These are phyloP conservation scores for Aspergillus oerlinghausenensis DNA, from an alignment of 2,329 filamentous ascomycete genomes.

Conservation along the genomic window DNA sequence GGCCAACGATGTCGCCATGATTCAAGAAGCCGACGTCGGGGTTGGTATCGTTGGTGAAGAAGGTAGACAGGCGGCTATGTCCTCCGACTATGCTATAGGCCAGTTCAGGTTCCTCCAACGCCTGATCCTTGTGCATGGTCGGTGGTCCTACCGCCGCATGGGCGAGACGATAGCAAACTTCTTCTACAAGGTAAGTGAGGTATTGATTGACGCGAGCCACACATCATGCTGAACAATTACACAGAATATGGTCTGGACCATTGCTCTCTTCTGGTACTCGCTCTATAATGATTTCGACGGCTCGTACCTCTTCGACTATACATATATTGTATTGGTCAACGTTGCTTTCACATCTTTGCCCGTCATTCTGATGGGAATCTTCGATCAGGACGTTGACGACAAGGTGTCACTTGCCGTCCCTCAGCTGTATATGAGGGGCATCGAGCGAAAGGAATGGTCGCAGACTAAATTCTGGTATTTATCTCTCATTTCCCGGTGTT, in stretches of 20 bases:
- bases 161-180: slow-evolving; percentile 96
- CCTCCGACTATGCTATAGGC: slow-evolving; percentile 89
- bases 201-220: not conserved
- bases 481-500: not conserved
- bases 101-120: slow-evolving; percentile 87
- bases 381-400: slow-evolving; percentile 96
- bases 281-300: slow-evolving; percentile 95
- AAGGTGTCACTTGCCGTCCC: slow-evolving; percentile 90
- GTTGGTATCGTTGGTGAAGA: slow-evolving; percentile 93
- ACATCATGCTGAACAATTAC: not conserved
- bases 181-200: slow-evolving; percentile 76
- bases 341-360: slow-evolving; percentile 93
- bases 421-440: slow-evolving; percentile 90
- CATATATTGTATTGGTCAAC: slow-evolving; percentile 95
- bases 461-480: slow-evolving; percentile 91
- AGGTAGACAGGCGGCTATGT: slow-evolving; percentile 91
- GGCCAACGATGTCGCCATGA: slow-evolving; percentile 96
- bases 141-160: slow-evolving; percentile 93
- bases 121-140: slow-evolving; percentile 81
- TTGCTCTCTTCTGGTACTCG: slow-evolving; percentile 95
- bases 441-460: slow-evolving; percentile 95
- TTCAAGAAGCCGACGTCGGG: slow-evolving; percentile 94
- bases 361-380: slow-evolving; percentile 89
- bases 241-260: slow-evolving; percentile 94
- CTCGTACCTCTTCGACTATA: slow-evolving; percentile 95